phyloP scores from a whole-genome alignment of 768 basidiomycete genomes.

The Phlebiopsis gigantea region DNA sequence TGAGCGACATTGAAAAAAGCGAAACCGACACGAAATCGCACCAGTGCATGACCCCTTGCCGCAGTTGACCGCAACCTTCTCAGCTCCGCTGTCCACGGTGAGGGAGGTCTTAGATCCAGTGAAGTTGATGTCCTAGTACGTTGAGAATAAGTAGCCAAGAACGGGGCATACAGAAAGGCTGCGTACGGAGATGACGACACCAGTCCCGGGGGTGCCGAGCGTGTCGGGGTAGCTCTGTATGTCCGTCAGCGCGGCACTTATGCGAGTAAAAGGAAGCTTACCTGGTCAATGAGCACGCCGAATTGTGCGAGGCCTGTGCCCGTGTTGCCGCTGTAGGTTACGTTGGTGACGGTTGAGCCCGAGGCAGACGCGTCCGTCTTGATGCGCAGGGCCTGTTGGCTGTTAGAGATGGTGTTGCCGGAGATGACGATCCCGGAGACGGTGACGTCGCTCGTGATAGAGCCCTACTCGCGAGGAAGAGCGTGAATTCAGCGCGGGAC shows the following conservation, averaged over 20 bases:
- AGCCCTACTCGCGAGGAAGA: slow-evolving; percentile 36
- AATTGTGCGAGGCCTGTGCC: slow-evolving; percentile 42
- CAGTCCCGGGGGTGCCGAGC: slow-evolving; percentile 51
- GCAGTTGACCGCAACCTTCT: slow-evolving; percentile 51
- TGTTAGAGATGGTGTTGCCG: slow-evolving; percentile 47
- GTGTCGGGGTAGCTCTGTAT: slow-evolving; percentile 50
- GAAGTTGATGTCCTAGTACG: slow-evolving; percentile 46
- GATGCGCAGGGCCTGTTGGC: slow-evolving; percentile 55
- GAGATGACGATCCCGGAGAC: slow-evolving; percentile 45
- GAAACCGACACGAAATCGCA: slow-evolving; percentile 17
- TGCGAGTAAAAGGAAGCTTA: slow-evolving; percentile 11
- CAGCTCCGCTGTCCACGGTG: slow-evolving; percentile 36
- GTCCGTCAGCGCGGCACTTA: not conserved
- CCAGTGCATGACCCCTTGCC: slow-evolving; percentile 47
- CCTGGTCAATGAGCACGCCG: slow-evolving; percentile 60
- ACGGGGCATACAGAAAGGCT: not conserved
- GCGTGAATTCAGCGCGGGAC: not conserved
- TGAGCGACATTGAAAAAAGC: not conserved
- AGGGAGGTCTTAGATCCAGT: slow-evolving; percentile 35
- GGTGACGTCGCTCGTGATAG: slow-evolving; percentile 40
- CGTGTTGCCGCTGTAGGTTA: slow-evolving; percentile 51
- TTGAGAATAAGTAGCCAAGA: not conserved
- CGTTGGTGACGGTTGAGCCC: slow-evolving; percentile 40
- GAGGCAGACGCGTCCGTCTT: slow-evolving; percentile 46
- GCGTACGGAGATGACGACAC: slow-evolving; percentile 49